These are phyloP conservation scores for Exophiala sp. DNA, from an alignment of 2,329 filamentous ascomycete species.

Conservation along the genomic window DNA sequence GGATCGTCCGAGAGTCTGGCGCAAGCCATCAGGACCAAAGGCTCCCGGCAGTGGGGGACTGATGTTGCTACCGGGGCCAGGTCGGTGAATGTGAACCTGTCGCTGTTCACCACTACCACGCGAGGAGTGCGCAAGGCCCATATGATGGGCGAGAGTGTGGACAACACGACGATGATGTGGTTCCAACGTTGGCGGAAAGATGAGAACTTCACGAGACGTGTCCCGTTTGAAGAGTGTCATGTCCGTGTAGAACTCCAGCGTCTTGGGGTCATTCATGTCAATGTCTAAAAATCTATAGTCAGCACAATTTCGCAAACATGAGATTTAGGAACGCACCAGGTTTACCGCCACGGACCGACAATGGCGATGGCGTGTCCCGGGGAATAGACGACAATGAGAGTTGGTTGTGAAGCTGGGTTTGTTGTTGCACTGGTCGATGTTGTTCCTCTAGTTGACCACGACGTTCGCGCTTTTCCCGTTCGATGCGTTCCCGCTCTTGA, in stretches of 20 bases:
- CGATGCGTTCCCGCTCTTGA: constrained; percentile 90
- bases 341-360: constrained; percentile 53
- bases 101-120: constrained; percentile 83
- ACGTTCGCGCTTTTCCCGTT: constrained; percentile 93
- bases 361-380: constrained; percentile 63
- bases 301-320: constrained; percentile 20
- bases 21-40: constrained; percentile 68
- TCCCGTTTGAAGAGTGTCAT: constrained; percentile 85
- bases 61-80: constrained; percentile 48
- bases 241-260: constrained; percentile 84
- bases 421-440: constrained; percentile 66
- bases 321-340: constrained; percentile 36
- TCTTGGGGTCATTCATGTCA: constrained; percentile 87
- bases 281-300: constrained; percentile 56
- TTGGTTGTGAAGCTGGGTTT: constrained; percentile 71
- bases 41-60: constrained; percentile 53
- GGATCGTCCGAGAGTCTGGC: constrained; percentile 82
- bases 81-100: constrained; percentile 79
- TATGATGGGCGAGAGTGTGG: constrained; percentile 91
- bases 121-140: constrained; percentile 86
- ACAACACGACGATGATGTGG: constrained; percentile 85
- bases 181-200: constrained; percentile 76
- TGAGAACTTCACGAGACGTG: constrained; percentile 69
- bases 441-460: constrained; percentile 96
- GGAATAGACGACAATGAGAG: constrained; percentile 77